phyloP scores from a whole-genome alignment of 768 basidiomycete genomes.

The Suillus subaureus region DNA sequence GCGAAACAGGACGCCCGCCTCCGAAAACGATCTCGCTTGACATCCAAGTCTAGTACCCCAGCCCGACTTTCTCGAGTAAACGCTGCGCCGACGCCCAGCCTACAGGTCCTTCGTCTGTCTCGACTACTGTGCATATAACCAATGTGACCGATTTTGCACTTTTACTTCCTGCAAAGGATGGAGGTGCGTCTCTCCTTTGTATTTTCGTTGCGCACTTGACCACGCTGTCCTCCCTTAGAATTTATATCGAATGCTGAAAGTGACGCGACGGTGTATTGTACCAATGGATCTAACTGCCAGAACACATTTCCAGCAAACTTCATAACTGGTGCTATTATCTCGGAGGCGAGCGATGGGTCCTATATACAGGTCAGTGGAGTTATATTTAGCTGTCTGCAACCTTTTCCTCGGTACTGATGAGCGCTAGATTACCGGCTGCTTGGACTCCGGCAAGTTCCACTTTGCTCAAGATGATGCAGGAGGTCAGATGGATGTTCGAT shows the following conservation, averaged over 20 bases:
- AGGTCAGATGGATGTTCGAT: conserved; percentile 53
- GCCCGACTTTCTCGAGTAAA: conserved; percentile 13
- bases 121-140: conserved; percentile 40
- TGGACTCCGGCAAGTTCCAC: conserved; percentile 32
- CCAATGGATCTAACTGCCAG: conserved; percentile 30
- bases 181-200: conserved; percentile 28
- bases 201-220: conserved; percentile 5
- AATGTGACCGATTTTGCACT: conserved; percentile 35
- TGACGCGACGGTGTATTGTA: conserved; percentile 41
- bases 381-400: neutral
- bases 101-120: conserved; percentile 33
- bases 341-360: conserved; percentile 36
- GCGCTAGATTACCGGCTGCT: conserved; percentile 42
- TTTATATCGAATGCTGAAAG: conserved; percentile 42
- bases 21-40: neutral
- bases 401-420: neutral
- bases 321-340: conserved; percentile 39
- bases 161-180: conserved; percentile 32
- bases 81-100: conserved; percentile 42
- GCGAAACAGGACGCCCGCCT: neutral
- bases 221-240: conserved; percentile 24
- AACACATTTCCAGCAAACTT: conserved; percentile 36
- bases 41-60: no score
- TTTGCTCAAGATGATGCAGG: conserved; percentile 42
- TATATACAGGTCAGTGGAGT: conserved; percentile 39